Evolutionary conservation across 306 rosid genomes (phyloP).

Genomic region (Cucumis cinereus): DNA sequence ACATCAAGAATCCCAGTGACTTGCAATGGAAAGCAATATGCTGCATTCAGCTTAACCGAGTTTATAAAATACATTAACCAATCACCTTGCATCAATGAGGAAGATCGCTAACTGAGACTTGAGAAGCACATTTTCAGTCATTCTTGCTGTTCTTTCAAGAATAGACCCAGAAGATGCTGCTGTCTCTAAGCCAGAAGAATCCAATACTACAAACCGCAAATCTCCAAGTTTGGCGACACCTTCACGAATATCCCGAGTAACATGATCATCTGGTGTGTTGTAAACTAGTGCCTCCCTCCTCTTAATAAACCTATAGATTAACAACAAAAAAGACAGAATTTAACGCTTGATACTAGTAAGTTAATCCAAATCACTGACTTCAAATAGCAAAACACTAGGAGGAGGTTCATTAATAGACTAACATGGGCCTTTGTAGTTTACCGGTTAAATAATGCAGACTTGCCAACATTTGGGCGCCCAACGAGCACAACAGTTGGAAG

Average conservation of each 20-base stretch:
- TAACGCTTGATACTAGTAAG: background rate
- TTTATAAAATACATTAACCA: background rate
- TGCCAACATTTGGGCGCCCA: constrained; percentile 73
- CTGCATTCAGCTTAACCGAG: background rate
- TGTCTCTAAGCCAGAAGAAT: constrained; percentile 86
- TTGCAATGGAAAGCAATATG: background rate
- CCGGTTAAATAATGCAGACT: constrained; percentile 67
- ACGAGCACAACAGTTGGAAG: constrained; percentile 51
- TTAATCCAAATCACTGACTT: background rate
- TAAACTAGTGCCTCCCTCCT: constrained; percentile 92
- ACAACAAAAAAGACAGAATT: background rate
- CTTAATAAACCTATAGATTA: constrained; percentile 44
- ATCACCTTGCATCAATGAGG: constrained; percentile 69
- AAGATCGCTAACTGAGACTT: constrained; percentile 58
- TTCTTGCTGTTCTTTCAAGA: constrained; percentile 72
- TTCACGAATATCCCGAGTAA: constrained; percentile 83
- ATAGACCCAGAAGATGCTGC: constrained; percentile 65
- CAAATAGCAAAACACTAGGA: background rate
- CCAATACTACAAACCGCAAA: constrained; percentile 77
- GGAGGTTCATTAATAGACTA: background rate
- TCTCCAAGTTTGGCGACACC: constrained; percentile 84
- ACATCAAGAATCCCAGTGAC: background rate
- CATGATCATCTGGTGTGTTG: constrained; percentile 90
- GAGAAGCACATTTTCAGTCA: constrained; percentile 58
- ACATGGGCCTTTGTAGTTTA: constrained; percentile 9